Percentiles rank a stretch among this genome's conserved stretches.
phyloP scores from a whole-genome alignment of 2,329 filamentous ascomycete species.

The Epichloe baconii region DNA sequence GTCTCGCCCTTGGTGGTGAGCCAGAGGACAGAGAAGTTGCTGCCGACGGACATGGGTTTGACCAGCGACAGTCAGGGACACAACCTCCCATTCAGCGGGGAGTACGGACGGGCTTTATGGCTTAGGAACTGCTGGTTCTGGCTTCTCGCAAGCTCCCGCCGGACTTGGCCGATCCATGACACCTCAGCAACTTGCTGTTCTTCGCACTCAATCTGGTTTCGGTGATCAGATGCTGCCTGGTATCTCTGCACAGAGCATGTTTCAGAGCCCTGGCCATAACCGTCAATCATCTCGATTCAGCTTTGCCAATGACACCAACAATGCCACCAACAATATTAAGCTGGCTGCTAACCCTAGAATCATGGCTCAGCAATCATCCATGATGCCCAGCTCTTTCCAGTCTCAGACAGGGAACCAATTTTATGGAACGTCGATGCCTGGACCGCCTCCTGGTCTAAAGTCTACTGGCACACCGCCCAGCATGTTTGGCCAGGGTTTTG shows the following conservation, averaged over 20 bases:
- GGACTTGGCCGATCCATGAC: slow-evolving; percentile 59
- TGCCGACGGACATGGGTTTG: slow-evolving; percentile 36
- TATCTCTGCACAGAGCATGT: slow-evolving; percentile 35
- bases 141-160: slow-evolving; percentile 34
- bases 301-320: slow-evolving; percentile 64
- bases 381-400: slow-evolving; percentile 60
- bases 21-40: slow-evolving; percentile 63
- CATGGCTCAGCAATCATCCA: slow-evolving; percentile 76
- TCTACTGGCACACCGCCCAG: slow-evolving; percentile 88
- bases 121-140: slow-evolving; percentile 32
- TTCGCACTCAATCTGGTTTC: slow-evolving; percentile 50
- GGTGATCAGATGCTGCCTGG: slow-evolving; percentile 47
- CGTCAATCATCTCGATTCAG: slow-evolving; percentile 79
- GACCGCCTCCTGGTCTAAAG: slow-evolving; percentile 88
- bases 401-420: slow-evolving; percentile 54
- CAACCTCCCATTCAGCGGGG: slow-evolving; percentile 66
- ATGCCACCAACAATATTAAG: slow-evolving; percentile 46
- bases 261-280: slow-evolving; percentile 54
- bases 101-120: slow-evolving; percentile 41
- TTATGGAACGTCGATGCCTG: slow-evolving; percentile 75
- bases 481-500: slow-evolving; percentile 89
- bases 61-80: slow-evolving; percentile 51
- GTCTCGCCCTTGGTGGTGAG: slow-evolving; percentile 80
- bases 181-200: slow-evolving; percentile 57
- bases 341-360: slow-evolving; percentile 65